Conservation (phyloP, 2,329 filamentous ascomycete species). For the Aspergillus caelatus region DNA sequence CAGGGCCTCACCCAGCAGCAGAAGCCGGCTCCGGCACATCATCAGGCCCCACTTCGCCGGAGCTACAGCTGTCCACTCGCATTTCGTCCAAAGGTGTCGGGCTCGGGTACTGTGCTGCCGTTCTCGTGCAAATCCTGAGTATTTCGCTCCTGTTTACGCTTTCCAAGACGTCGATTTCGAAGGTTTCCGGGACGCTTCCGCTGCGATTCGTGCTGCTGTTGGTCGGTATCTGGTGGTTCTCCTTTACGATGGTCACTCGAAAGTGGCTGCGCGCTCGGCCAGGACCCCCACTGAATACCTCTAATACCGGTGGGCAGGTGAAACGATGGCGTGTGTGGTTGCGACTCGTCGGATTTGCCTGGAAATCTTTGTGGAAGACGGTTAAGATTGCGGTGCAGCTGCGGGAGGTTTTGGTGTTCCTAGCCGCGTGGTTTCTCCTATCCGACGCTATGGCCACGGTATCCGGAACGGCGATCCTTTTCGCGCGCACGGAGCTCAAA, state of each 20-base stretch:
- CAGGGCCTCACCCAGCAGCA: constrained; percentile 16
- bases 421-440: constrained; percentile 86
- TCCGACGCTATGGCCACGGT: constrained; percentile 91
- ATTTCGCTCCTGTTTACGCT: constrained; percentile 70
- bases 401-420: constrained; percentile 77
- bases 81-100: constrained; percentile 88
- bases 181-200: constrained; percentile 74
- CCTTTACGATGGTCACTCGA: constrained; percentile 81
- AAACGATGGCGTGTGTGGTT: constrained; percentile 55
- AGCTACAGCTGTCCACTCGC: constrained; percentile 78
- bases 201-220: constrained; percentile 80
- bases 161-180: constrained; percentile 40
- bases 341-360: constrained; percentile 75
- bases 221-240: constrained; percentile 84
- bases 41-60: constrained; percentile 51
- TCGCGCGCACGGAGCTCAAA: constrained; percentile 83
- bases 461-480: constrained; percentile 85
- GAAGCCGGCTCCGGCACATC: constrained; percentile 7
- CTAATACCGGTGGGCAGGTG: constrained; percentile 13
- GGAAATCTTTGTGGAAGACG: constrained; percentile 79
- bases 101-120: constrained; percentile 81
- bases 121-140: constrained; percentile 78
- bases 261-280: constrained; percentile 81
- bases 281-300: constrained; percentile 64
- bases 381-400: constrained; percentile 70